Evolutionary conservation across 1,284 basidiomycete genomes (phyloP).

Genomic region (Irpex rosettiformis): DNA sequence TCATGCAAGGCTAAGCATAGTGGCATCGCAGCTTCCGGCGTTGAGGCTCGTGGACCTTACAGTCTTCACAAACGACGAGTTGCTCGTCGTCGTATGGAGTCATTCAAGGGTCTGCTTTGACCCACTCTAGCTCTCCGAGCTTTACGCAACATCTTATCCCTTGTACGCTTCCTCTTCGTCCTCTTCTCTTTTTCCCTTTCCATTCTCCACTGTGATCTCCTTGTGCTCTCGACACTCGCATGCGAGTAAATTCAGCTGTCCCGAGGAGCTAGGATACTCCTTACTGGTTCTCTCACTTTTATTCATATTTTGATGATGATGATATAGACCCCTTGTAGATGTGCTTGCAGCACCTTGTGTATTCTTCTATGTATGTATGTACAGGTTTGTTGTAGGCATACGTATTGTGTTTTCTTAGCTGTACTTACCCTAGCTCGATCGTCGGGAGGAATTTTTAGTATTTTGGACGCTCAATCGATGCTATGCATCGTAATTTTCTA

Average conservation of each 20-base stretch:
- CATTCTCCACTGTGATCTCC: not conserved
- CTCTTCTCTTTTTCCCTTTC: not conserved
- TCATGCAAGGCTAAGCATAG: conserved; percentile 8
- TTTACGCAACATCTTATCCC: too few species aligned
- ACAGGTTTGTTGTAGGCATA: not conserved
- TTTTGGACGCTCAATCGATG: not conserved
- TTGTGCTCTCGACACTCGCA: not conserved
- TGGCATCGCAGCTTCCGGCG: not conserved
- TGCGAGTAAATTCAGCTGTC: not conserved
- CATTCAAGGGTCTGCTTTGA: not conserved
- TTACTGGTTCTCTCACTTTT: not conserved
- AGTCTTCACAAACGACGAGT: not conserved
- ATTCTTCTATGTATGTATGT: not conserved
- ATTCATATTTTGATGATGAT: not conserved
- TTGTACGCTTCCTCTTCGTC: not conserved
- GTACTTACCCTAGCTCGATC: not conserved
- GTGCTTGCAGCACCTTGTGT: not conserved
- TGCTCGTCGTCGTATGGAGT: not conserved
- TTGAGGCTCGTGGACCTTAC: not conserved
- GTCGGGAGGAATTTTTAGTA: not conserved
- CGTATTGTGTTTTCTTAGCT: not conserved
- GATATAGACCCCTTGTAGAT: not conserved
- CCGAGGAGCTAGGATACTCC: not conserved
- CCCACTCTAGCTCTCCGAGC: not conserved
- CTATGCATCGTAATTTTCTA: not conserved